Evolutionary conservation across 768 basidiomycete genomes (phyloP).

Genomic region (Lactarius sp.): DNA sequence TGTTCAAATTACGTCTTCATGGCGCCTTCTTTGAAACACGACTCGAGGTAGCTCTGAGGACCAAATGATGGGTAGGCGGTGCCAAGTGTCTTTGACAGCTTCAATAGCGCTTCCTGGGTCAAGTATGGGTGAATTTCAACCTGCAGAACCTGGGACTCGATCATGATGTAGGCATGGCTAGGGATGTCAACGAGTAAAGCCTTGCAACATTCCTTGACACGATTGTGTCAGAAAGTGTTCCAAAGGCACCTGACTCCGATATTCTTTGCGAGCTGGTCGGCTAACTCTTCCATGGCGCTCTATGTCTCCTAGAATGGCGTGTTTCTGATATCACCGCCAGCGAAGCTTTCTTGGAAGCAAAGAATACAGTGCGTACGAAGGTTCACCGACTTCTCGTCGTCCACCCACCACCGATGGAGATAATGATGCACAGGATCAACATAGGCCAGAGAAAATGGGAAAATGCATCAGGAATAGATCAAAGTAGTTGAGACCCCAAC

Average conservation of each 20-base stretch:
- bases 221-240: not conserved
- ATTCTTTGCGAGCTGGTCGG: slow-evolving; percentile 65
- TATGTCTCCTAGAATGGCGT: slow-evolving; percentile 80
- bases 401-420: slow-evolving; percentile 78
- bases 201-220: slow-evolving; percentile 65
- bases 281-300: slow-evolving; percentile 74
- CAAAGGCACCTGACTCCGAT: slow-evolving; percentile 62
- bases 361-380: slow-evolving; percentile 41
- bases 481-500: slow-evolving; percentile 85
- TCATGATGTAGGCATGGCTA: slow-evolving; percentile 68
- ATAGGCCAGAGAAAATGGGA: slow-evolving; percentile 73
- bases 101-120: slow-evolving; percentile 44
- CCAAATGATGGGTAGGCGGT: slow-evolving; percentile 56
- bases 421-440: slow-evolving; percentile 72
- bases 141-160: slow-evolving; percentile 54
- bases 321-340: slow-evolving; percentile 37
- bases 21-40: slow-evolving; percentile 46
- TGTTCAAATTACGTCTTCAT: slow-evolving; percentile 49
- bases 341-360: not conserved
- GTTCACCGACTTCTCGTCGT: slow-evolving; percentile 58
- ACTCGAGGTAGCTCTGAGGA: slow-evolving; percentile 56
- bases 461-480: slow-evolving; percentile 83
- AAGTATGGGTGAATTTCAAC: slow-evolving; percentile 57
- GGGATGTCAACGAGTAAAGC: slow-evolving; percentile 68
- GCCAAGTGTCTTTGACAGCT: slow-evolving; percentile 39